Evolutionary conservation across 148 eudicot genomes (phyloP).

Genomic region (Salicornia ramosissima): DNA sequence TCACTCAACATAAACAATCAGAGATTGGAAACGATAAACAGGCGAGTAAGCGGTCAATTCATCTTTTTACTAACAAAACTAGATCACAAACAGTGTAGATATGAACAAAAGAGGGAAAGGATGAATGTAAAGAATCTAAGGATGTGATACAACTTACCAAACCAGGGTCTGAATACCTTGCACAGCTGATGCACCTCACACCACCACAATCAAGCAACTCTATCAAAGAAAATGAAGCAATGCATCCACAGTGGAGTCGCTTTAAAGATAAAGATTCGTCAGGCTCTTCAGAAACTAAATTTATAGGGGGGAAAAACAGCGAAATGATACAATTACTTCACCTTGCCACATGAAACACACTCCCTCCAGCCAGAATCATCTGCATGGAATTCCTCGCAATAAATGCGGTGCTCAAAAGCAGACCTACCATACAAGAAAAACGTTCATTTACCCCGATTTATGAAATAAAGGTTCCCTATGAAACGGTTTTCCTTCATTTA

Average conservation of each 20-base stretch:
- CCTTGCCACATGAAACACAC: slow-evolving; percentile 80
- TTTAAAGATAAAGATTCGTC: slow-evolving; percentile 32
- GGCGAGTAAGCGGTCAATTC: not conserved
- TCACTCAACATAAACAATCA: not conserved
- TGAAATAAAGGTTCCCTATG: not conserved
- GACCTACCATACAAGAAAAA: slow-evolving; percentile 46
- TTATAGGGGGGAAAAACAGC: slow-evolving; percentile 12
- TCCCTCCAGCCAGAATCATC: slow-evolving; percentile 96
- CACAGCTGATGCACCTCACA: slow-evolving; percentile 65
- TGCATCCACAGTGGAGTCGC: slow-evolving; percentile 98
- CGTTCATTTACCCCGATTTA: slow-evolving; percentile 2
- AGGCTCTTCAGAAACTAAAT: slow-evolving; percentile 19
- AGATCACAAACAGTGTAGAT: not conserved
- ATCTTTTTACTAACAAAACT: not conserved
- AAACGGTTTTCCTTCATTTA: not conserved
- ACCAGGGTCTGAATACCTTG: slow-evolving; percentile 31
- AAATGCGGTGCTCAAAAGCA: slow-evolving; percentile 58
- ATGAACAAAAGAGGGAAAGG: slow-evolving; percentile 6
- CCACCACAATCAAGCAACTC: slow-evolving; percentile 88
- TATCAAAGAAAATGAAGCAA: slow-evolving; percentile 71
- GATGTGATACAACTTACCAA: slow-evolving; percentile 48
- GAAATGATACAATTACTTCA: slow-evolving; percentile 19
- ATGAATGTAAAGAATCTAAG: not conserved
- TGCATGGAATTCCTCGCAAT: slow-evolving; percentile 72
- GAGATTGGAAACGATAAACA: not conserved